Evolutionary conservation across 768 basidiomycete genomes (phyloP), one percentile per base, ranked within the genome.

Genomic region (Trametes cubensis): DNA sequence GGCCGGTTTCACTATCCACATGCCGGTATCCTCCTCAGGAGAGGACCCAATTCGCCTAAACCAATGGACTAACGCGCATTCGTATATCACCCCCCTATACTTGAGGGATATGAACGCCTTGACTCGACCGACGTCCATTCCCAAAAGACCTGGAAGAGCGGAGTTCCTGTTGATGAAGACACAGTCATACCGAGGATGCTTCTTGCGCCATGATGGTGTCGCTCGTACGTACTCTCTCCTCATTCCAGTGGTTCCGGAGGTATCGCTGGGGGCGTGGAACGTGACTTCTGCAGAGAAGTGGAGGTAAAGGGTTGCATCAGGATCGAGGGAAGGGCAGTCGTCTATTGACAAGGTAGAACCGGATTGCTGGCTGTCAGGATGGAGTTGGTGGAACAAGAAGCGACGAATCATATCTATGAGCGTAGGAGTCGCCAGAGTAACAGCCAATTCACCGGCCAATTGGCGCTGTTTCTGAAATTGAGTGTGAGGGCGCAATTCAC

Each of bases 251-350:
- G 49, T 40, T 0, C 74, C 70, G 21, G 70, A 65, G 0, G 61
- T 34, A 18, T 76, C 69, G 47, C 75, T 75, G 0, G 72, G 72
- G 1, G 68, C 67, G 57, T 64, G 71, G 42, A 69, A 77, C 11
- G n/a, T 40, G 0, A 70, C 67, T 1, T 52, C 49, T 4, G 70
- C 69, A 0, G 69, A 75, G 39, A 70, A 66, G 18, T 64, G 68
- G 6, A 75, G 17, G 28, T 17, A 72, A 11, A 30, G 28, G 38
- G n/a, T n/a, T 4, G 61, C 47, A 18, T 30, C 13, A 7, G 14
- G 5, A 7, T 17, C 18, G 25, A 50, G 8, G 6, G 44, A n/a
- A 18, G 48, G 28, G 28, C 28, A 30, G 4, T 4, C 8, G 4
- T 4, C 4, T 4, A 30, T 30, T 8, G 28, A 8, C 28, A 30